A percentile compares a stretch with the other conserved stretches of the same genome.
Evolutionary conservation across 2,329 filamentous ascomycete genomes (phyloP).

Genomic region (Phialemonium atrogriseum): DNA sequence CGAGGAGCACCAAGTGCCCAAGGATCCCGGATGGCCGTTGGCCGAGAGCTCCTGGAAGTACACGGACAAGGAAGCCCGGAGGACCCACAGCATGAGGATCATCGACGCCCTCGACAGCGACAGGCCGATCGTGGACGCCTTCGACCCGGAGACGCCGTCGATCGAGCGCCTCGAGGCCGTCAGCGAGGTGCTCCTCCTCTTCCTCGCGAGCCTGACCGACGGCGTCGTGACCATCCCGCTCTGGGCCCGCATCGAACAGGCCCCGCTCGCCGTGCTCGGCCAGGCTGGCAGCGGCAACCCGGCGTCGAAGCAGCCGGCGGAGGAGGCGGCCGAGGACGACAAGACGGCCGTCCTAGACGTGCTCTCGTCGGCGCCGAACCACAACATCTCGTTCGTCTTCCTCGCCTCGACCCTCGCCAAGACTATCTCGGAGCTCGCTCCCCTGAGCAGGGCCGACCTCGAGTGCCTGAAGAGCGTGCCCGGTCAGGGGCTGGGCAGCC

Average conservation of each 20-base stretch:
- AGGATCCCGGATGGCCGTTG: conserved; percentile 54
- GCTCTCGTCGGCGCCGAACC: conserved; percentile 61
- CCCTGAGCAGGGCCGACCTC: conserved; percentile 26
- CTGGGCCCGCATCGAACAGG: conserved; percentile 62
- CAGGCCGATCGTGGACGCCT: conserved; percentile 47
- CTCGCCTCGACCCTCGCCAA: conserved; percentile 66
- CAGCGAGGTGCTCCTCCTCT: conserved; percentile 62
- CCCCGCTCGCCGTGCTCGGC: conserved; percentile 18
- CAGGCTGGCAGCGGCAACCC: conserved; percentile 29
- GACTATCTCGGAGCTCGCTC: conserved; percentile 40
- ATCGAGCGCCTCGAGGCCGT: conserved; percentile 67
- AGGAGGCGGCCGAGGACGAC: conserved; percentile 27
- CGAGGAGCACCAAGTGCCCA: conserved; percentile 41
- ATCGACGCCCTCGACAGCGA: conserved; percentile 69
- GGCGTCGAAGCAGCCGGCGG: conserved; percentile 25
- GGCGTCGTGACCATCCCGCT: conserved; percentile 65
- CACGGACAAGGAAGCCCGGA: conserved; percentile 17
- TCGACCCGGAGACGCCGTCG: conserved; percentile 55
- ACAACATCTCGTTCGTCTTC: conserved; percentile 87
- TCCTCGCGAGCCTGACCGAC: conserved; percentile 67
- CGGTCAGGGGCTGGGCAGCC: conserved; percentile 11
- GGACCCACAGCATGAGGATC: conserved; percentile 25
- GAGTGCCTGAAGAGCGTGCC: conserved; percentile 20
- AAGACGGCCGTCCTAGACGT: conserved; percentile 60
- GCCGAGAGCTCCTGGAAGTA: conserved; percentile 28